phyloP scores from a whole-genome alignment of 768 basidiomycete genomes.

The Mycena haematopus region DNA sequence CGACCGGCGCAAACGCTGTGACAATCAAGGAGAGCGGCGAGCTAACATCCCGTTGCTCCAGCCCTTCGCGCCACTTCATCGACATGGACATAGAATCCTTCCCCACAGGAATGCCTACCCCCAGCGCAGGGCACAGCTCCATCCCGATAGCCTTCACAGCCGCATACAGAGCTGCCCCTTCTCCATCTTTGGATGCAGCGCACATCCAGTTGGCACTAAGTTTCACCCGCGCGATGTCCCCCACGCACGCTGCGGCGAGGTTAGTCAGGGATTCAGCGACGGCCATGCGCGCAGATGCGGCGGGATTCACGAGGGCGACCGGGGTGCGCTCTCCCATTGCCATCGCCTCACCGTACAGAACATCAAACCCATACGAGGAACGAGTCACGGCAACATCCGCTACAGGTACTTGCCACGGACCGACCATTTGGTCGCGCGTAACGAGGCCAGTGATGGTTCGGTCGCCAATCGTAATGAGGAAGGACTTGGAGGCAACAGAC shows the following conservation, averaged over 20 bases:
- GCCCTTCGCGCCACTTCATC: conserved; percentile 83
- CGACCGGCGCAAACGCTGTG: conserved; percentile 91
- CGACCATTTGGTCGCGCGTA: conserved; percentile 85
- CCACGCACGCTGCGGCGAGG: conserved; percentile 80
- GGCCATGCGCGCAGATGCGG: conserved; percentile 95
- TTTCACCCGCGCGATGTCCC: conserved; percentile 77
- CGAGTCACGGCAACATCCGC: conserved; percentile 95
- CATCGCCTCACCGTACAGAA: conserved; percentile 91
- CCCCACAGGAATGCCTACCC: conserved; percentile 95
- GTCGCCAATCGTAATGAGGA: conserved; percentile 98
- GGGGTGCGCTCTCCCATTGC: conserved; percentile 98
- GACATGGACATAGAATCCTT: conserved; percentile 99
- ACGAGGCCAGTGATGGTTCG: conserved; percentile 93
- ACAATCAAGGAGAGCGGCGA: conserved; percentile 92
- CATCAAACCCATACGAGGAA: conserved; percentile 79
- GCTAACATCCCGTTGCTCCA: conserved; percentile 79
- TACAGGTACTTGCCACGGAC: conserved; percentile 97
- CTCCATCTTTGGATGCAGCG: conserved; percentile 86
- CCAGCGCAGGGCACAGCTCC: conserved; percentile 92
- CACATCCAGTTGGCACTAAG: conserved; percentile 99
- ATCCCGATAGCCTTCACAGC: conserved; percentile 91
- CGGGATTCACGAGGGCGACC: conserved; percentile 83
- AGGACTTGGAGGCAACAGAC: conserved; percentile 93
- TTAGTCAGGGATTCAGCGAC: conserved; percentile 95
- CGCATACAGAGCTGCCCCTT: conserved; percentile 88